Base-by-base conservation (phyloP, 805 yeast genomes). In the Candida nemodendra region DNA sequence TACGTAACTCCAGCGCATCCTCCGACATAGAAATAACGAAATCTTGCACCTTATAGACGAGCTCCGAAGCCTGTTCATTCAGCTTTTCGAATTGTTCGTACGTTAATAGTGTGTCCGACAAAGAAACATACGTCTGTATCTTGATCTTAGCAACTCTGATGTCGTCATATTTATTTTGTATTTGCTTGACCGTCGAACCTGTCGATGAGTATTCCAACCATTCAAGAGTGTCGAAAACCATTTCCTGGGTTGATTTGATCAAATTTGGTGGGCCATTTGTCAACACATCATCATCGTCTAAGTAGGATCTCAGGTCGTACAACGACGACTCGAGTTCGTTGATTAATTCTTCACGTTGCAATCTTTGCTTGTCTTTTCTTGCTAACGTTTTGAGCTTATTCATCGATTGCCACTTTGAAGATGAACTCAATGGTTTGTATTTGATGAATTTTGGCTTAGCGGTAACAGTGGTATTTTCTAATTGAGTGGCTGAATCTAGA, bases 131-230 rank as follows among this genome's bases (percentile, higher is more conserved):
- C 4, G 62, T 54, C 24, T 68, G 65, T 16, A 74, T 54, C 33
- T 59, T 62, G 13, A 47, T 48, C 30, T 54, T 58, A 15, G 61
- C 44, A 0, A 40, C 45, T 7, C 57, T 45, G 33, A 62, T 46
- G 30, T 59, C 53, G 42, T 65, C 54, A 40, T 59, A 42, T 48
- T 58, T 72, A 3, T 55, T 53, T 15, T 60, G 56, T 18, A 78
- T 57, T 2, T 65, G 73, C 16, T 64, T 55, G 9, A 62, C 32
- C 0, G 59, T 45, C 1, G 84, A 74, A 16, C 64, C 67, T 37
- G 75, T 84, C 25, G 86, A 71, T 13, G 79, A 88, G 50, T 75
- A 78, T 34, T 87, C 95, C 26, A 88, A 64, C 95, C 95, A 87
- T 42, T 83, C 91, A 31, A 84, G 62, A 18, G 68, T 62, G 9